Percentiles rank a stretch among this genome's conserved stretches.
phyloP scores from a whole-genome alignment of 2,329 filamentous ascomycete genomes.

The Botrytis aclada region DNA sequence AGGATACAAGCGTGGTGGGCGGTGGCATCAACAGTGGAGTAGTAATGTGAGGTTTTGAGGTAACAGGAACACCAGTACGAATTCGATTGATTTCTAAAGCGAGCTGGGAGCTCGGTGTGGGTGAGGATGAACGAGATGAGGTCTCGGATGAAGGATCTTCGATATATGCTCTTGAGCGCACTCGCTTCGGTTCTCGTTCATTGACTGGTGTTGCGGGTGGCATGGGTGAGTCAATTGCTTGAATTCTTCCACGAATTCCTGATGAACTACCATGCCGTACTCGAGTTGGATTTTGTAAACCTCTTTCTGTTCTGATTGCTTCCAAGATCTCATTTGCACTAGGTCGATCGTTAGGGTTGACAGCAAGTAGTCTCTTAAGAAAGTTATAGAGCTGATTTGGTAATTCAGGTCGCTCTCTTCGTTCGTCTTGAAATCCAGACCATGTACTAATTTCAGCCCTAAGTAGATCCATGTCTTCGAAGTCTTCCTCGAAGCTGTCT shows the following conservation, averaged over 20 bases:
- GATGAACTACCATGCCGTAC: slow-evolving; percentile 30
- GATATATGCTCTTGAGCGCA: slow-evolving; percentile 30
- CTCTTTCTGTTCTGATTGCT: slow-evolving; percentile 36
- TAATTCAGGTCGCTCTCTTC: slow-evolving; percentile 72
- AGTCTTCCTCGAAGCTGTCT: slow-evolving; percentile 83
- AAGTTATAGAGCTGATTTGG: slow-evolving; percentile 83
- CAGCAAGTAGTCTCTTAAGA: slow-evolving; percentile 74
- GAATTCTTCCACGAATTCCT: slow-evolving; percentile 33
- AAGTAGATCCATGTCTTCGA: slow-evolving; percentile 83
- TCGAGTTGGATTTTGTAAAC: slow-evolving; percentile 34
- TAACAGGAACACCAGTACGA: slow-evolving; percentile 4
- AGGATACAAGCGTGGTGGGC: slow-evolving; percentile 36
- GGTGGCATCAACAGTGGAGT: slow-evolving; percentile 45
- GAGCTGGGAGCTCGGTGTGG: slow-evolving; percentile 25
- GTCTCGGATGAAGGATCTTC: slow-evolving; percentile 32
- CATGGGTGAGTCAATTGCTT: slow-evolving; percentile 36
- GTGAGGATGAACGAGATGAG: slow-evolving; percentile 25
- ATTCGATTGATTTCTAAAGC: slow-evolving; percentile 23
- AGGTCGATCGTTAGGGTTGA: slow-evolving; percentile 73
- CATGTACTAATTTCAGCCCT: slow-evolving; percentile 83
- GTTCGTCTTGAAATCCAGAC: slow-evolving; percentile 80
- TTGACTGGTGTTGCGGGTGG: slow-evolving; percentile 33
- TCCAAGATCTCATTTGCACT: slow-evolving; percentile 79
- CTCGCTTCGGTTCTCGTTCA: slow-evolving; percentile 31
- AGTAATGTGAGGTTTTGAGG: slow-evolving; percentile 24